phyloP scores from a whole-genome alignment of 1,284 basidiomycete species.

The Boletus mariae region DNA sequence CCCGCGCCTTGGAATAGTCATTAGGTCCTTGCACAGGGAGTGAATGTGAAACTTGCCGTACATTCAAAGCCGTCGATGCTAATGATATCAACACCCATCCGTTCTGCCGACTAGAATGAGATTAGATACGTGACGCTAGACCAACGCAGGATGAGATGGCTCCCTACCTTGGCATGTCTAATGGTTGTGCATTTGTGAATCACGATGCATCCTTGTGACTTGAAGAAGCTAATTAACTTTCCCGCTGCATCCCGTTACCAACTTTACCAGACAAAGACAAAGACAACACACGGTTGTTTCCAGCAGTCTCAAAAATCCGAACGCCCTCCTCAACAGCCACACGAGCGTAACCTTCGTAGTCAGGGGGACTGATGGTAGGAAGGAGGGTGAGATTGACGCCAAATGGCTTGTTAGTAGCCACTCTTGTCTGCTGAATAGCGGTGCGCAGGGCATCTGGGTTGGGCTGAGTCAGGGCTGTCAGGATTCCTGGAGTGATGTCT shows the following conservation, averaged over 20 bases:
- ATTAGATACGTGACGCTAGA: not conserved
- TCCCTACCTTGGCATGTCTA: constrained; percentile 72
- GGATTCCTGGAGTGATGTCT: constrained; percentile 48
- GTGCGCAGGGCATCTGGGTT: constrained; percentile 77
- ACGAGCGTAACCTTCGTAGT: constrained; percentile 80
- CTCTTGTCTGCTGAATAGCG: constrained; percentile 80
- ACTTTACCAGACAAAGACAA: not conserved
- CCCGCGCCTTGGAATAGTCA: constrained; percentile 63
- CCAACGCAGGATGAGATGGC: not conserved
- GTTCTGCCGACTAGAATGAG: constrained; percentile 59
- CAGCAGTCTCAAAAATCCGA: constrained; percentile 89
- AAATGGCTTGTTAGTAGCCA: constrained; percentile 71
- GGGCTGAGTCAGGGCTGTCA: constrained; percentile 89
- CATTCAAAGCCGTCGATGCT: constrained; percentile 92
- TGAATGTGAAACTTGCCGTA: constrained; percentile 28
- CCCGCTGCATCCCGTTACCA: constrained; percentile 47
- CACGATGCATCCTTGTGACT: constrained; percentile 72
- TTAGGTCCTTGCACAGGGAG: constrained; percentile 1
- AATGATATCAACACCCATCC: constrained; percentile 79
- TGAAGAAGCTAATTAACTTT: constrained; percentile 78
- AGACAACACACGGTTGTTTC: constrained; percentile 66
- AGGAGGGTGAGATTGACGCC: constrained; percentile 93
- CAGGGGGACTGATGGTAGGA: constrained; percentile 87
- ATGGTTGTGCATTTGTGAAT: constrained; percentile 92
- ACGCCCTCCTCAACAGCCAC: constrained; percentile 89